Evolutionary conservation across 192 early-diverging fungal genomes (phyloP), one percentile per base, ranked within the genome.

Genomic region (Mycoemilia scoparia): DNA sequence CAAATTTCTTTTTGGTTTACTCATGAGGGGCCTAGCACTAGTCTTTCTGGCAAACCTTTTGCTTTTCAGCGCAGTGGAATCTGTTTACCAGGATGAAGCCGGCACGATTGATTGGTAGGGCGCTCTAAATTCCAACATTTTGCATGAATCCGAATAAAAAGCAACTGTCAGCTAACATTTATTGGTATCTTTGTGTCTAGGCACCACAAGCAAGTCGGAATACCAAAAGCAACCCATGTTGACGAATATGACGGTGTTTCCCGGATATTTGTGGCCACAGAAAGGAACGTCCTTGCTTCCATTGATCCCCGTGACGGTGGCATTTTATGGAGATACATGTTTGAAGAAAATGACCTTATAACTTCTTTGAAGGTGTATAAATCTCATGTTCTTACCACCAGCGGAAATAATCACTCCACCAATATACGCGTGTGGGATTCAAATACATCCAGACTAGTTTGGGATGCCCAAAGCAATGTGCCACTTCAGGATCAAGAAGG

Each of bases 311-410:
- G 63, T 33, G 73, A 44, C 36, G 87, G 87, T 3, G 64, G 67
- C 26, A 57, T 81, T 36, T 68, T 55, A 21, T 91, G 87, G 87
- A 67, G 87, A 26, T 83, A 87, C 32, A 36, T 72, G 7, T 52
- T 85, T 12, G 64, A 62, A 6, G 45, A 53, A 12, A 46, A 57
- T 33, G 81, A 84, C 19, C 41, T 48, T 0, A 55, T 91, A 28
- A 39, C 53, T 17, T 39, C 46, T 3, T 51, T 81, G 24, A 46
- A 57, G 28, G 32, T 51, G 19, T 37, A 60, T 26, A 46, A 54
- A 34, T 29, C 27, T 12, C 50, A 36, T 21, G 54, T 38, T 14
- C 33, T 63, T 35, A 57, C 60, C 7, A 45, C 41, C 7, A 53
- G 54, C 1, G 41, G 47, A 4, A 21, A 5, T 15, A 45, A 34